Evolutionary conservation across 2,329 filamentous ascomycete genomes (phyloP).

Genomic region (Trichoderma sp.): DNA sequence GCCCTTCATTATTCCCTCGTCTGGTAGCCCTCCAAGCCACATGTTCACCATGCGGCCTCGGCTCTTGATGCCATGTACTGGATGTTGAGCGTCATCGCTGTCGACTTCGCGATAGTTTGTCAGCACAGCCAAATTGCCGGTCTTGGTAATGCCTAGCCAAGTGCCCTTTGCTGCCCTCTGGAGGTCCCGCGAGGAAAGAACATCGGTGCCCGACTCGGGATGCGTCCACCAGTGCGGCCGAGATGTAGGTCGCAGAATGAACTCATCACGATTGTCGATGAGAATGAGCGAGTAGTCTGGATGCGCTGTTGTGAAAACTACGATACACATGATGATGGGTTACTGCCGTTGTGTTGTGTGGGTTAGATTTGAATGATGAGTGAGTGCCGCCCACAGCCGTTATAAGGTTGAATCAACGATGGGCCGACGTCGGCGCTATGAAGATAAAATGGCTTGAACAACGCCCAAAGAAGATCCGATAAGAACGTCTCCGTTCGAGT

Average conservation of each 20-base stretch:
- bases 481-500: neutral
- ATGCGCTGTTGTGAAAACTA: slow-evolving; percentile 74
- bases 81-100: slow-evolving; percentile 51
- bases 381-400: neutral
- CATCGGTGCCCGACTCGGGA: slow-evolving; percentile 45
- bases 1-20: slow-evolving; percentile 55
- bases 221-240: slow-evolving; percentile 67
- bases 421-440: slow-evolving; percentile 24
- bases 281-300: slow-evolving; percentile 75
- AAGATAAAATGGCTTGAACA: neutral
- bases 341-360: neutral
- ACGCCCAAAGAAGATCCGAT: neutral
- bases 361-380: neutral
- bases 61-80: slow-evolving; percentile 59
- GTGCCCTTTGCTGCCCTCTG: slow-evolving; percentile 66
- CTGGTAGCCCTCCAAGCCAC: slow-evolving; percentile 58
- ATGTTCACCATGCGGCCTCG: slow-evolving; percentile 67
- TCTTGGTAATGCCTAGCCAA: slow-evolving; percentile 66
- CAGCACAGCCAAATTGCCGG: slow-evolving; percentile 64
- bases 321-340: slow-evolving; percentile 69
- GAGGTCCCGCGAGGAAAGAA: slow-evolving; percentile 65
- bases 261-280: slow-evolving; percentile 79
- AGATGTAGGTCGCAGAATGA: slow-evolving; percentile 66
- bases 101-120: slow-evolving; percentile 68
- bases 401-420: slow-evolving; percentile 9